Evolutionary conservation across 805 yeast genomes (phyloP), one percentile per base, ranked within the genome.

Genomic region (Saccharomycodes ludwigii): DNA sequence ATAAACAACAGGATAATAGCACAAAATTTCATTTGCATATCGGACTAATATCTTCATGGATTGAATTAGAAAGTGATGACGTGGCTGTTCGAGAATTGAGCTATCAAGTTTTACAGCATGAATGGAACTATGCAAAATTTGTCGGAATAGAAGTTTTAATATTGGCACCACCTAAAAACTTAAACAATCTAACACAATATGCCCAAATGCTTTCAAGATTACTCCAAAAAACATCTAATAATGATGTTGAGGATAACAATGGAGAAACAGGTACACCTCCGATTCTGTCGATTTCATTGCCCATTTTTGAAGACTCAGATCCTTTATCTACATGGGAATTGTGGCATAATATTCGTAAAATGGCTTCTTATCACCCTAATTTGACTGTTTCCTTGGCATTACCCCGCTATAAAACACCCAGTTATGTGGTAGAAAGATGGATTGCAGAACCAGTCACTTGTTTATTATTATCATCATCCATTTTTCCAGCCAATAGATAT

Each of bases 311-410:
- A 35, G 73, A 68, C 29, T 41, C 59, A 12, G 73, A 68, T 42
- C 54, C 63, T 6, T 50, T 76, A 20, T 71, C 76, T 3, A 73
- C 79, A 2, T 78, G 86, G 86, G 81, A 75, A 33, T 64, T 74
- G 42, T 78, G 86, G 86, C 72, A 76, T 41, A 63, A 78, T 1
- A 66, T 78, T 3, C 56, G 84, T 16, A 58, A 63, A 4, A 54
- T 67, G 22, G 71, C 77, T 42, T 64, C 65, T 34, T 73, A 75
- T 43, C 63, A 74, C 30, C 38, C 52, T 2, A 65, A 71, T 15
- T 52, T 78, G 31, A 73, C 82, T n/a, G 73, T 84, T 33, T 81
- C 83, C 4, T 58, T 80, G 21, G 91, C 77, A 22, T 66, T 85
- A 15, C 86, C 94, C 20, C 73, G 73, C 35, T 61, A 62, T 22